Evolutionary conservation across 2,329 filamentous ascomycete genomes (phyloP), one percentile per base, ranked within the genome.

Genomic region (Fusarium anguioides): DNA sequence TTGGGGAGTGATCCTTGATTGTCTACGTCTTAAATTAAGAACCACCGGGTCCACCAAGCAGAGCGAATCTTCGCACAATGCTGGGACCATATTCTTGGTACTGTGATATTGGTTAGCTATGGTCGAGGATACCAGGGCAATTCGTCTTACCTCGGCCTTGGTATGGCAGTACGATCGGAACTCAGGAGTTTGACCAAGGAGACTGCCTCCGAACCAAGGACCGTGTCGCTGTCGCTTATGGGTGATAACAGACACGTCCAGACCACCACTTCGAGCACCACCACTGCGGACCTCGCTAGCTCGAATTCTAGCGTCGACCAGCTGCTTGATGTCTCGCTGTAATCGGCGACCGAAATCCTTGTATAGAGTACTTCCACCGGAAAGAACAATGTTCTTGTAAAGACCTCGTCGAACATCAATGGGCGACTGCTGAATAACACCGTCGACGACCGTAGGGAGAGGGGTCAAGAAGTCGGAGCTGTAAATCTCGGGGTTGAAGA

Each of bases 401-500:
- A 99, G 86, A 39, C 96, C 96, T 81, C 96, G 89, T 75, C 96
- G 91, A 42, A 99, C 96, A 76, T 99, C 96, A 74, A 99, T 99
- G 39, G 96, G 96, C 31, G 95, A 97, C 56, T 94, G 95, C 81
- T 99, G 96, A 74, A 99, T 99, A 67, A 98, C 96, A 56, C 91
- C 91, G 77, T 99, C 96, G 64, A 99, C 96, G 48, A 99, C 96
- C 48, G 88, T 92, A 23, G 96, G 96, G 10, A 99, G 87, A 15
- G 96, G 96, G 14, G 96, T 99, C 69, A 99, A 83, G 84, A 99
- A 99, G 78, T 99, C 96, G 70, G 95, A 98, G 64, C 93, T 97
- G 86, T 98, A 98, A 75, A 99, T 99, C 82, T 99, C 96, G 27
- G 96, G 96, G 81, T 99, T 99, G 88, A 99, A 99, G 82, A 99